phyloP scores from a whole-genome alignment of 1,284 basidiomycete genomes.

The Irpex rosettiformis region DNA sequence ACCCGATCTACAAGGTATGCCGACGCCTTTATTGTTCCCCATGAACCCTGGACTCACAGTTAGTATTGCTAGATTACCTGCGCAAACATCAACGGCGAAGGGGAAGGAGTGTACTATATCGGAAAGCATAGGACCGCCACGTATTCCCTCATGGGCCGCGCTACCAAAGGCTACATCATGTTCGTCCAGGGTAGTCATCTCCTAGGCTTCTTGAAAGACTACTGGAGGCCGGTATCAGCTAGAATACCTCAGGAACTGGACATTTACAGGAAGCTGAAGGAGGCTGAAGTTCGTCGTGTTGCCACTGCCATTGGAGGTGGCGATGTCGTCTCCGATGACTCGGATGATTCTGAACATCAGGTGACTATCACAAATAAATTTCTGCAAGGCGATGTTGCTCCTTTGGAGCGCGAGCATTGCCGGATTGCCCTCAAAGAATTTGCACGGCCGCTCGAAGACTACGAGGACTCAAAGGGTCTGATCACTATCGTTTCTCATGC shows the following conservation, averaged over 20 bases:
- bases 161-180: conserved; percentile 5
- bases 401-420: background rate
- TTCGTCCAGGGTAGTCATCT: background rate
- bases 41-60: background rate
- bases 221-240: background rate
- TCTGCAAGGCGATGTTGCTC: background rate
- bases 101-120: background rate
- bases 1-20: conserved; percentile 4
- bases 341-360: background rate
- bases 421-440: background rate
- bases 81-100: background rate
- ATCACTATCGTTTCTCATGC: background rate
- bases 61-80: background rate
- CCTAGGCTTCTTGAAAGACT: conserved; percentile 6
- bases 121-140: background rate
- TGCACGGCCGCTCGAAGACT: background rate
- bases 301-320: conserved; percentile 6
- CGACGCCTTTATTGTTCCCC: background rate
- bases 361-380: background rate
- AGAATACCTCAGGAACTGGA: background rate
- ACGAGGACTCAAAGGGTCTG: background rate
- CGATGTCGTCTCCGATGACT: no score
- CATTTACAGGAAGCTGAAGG: background rate
- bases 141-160: background rate
- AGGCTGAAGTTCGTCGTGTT: background rate